Evolutionary conservation across 768 basidiomycete species (phyloP), one percentile per base, ranked within the genome.

Genomic region (Russula compacta): DNA sequence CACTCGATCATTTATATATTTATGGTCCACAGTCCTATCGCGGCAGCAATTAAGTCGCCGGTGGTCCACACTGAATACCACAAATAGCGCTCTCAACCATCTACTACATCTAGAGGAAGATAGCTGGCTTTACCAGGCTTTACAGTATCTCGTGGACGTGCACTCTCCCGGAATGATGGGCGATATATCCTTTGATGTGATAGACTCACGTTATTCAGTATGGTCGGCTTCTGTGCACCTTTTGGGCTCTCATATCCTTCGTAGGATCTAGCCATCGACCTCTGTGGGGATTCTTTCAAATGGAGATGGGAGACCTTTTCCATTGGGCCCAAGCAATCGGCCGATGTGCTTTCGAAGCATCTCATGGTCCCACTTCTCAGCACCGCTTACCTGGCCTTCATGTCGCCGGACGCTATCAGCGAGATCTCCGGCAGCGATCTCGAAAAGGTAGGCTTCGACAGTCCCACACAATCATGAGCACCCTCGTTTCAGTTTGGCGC

Each of bases 261-360:
- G 52, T 48, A 92, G 89, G 89, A 92, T 69, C 67, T 87, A 29
- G 80, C 86, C 4, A 78, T 89, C 59, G 77, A 80, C 66, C 65
- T 90, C 38, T 80, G 81, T 67, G 81, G 77, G 61, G 78, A 79
- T 24, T 70, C 73, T 9, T 86, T 88, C 72, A 83, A 81, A 75
- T 92, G 88, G 88, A 78, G 80, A 74, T 92, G 89, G 89, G 87
- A 91, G 71, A 79, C 84, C 15, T 81, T 78, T 70, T 80, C 78
- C 64, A 69, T 87, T 40, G 86, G 87, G 8, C 75, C 83, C 69
- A 84, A 77, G 70, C 67, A 72, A 36, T 86, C 88, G 39, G 82
- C 89, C 60, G 85, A 88, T 53, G 75, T 89, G 57, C 77, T 92
- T 54, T 91, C 89, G 62, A 85, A 79, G 64, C 89, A 92, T 67